Evolutionary conservation across 2,329 filamentous ascomycete species (phyloP).

Genomic region (Magnaporthiopsis poae): DNA sequence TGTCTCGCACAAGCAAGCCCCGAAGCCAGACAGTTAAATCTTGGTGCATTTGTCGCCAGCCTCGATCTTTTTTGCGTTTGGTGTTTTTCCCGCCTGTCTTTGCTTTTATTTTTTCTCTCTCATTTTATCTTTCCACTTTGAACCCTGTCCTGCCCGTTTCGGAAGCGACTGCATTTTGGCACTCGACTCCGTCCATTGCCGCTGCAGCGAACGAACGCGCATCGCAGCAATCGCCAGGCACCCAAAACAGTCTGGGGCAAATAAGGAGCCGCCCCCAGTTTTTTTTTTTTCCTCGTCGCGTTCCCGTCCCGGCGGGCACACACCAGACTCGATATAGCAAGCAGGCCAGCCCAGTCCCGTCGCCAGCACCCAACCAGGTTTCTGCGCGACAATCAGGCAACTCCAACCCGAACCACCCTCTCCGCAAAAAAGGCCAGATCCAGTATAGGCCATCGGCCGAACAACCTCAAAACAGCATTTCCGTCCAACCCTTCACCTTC

Average conservation of each 20-base stretch:
- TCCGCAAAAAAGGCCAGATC: slow-evolving; percentile 43
- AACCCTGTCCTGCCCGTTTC: not conserved
- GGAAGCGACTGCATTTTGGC: not conserved
- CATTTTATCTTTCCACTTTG: not conserved
- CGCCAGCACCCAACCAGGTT: slow-evolving; percentile 43
- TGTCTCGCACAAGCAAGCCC: not conserved
- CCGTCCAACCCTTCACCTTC: slow-evolving; percentile 42
- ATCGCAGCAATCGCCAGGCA: not conserved
- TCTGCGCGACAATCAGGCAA: slow-evolving; percentile 39
- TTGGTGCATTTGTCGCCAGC: not conserved
- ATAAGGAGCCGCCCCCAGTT: not conserved
- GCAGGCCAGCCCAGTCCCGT: slow-evolving; percentile 36
- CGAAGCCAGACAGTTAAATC: not conserved
- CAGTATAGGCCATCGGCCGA: slow-evolving; percentile 57
- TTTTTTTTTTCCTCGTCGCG: not conserved
- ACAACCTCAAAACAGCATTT: slow-evolving; percentile 47
- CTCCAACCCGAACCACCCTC: slow-evolving; percentile 27
- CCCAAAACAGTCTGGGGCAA: not conserved
- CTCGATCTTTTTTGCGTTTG: slow-evolving; percentile 2
- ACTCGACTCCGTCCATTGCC: not conserved
- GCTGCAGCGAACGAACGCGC: not conserved
- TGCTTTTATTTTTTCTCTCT: not conserved
- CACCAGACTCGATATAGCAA: slow-evolving; percentile 9
- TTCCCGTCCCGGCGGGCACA: not conserved
- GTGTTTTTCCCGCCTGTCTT: not conserved